Evolutionary conservation across 1,139 yeast genomes (phyloP), one percentile per base, ranked within the genome.

Genomic region (Kurtzmaniella natalensis): DNA sequence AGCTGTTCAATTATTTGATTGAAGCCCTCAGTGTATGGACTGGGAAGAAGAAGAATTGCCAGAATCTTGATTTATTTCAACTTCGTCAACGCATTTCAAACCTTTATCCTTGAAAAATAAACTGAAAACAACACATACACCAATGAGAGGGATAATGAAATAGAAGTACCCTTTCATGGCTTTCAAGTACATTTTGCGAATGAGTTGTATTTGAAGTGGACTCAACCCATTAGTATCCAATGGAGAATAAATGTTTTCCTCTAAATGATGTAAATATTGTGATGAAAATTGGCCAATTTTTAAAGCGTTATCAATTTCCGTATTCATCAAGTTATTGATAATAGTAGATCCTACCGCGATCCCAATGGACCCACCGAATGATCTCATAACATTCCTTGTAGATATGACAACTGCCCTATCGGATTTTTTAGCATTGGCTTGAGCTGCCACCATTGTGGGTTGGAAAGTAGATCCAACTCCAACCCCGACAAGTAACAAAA

Each of bases 341-440:
- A 51, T 50, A 15, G 54, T 45, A 5, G 61, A 53, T 5, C 54
- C 56, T 28, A 51, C 35, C 4, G 60, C 57, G 28, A 51, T 53
- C n/a, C 62, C 62, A 13, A 55, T 47, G 2, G 81, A 70, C 18
- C 78, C 79, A 25, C 82, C 81, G 33, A 76, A 62, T 1, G 75
- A 67, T 38, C 81, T 51, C 32, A 72, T 43, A 8, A 74, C 70
- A 42, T 74, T 75, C 48, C 81, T 59, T 1, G 76, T 62, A 3
- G 78, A 64, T 7, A 75, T 74, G 7, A 74, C 75, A 9, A 75
- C 77, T 0, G 81, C 79, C 30, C 81, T 52, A 40, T 76, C 80
- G 1, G 70, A 58, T 33, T 64, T 64, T 25, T 50, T 57, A 7
- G 76, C 64, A 36, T 73, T 75, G 1, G 81, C 78, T 48, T 72